Base-by-base conservation (phyloP, 163 green algal species). In the Trebouxia gelatinosa region DNA sequence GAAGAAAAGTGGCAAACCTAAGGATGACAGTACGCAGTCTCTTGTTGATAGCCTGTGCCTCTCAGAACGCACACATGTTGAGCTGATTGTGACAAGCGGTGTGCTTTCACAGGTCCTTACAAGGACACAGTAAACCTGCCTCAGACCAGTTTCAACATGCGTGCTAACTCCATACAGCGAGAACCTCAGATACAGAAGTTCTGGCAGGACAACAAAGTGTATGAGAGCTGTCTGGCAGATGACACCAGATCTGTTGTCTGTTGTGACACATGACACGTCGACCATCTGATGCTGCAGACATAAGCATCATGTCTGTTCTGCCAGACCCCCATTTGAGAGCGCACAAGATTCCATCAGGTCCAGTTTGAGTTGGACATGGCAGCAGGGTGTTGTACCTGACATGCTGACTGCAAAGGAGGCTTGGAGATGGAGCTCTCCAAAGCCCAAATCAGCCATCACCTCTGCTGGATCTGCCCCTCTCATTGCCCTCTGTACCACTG, bases 171-270 rank as follows among this genome's bases (percentile, higher is more conserved):
- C 29, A 84, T 91, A 0, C 85, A 94, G 71, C 87, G 92, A 4
- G 96, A 99, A 89, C 70, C 96, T 1, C 86, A 98, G 82, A 94
- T 99, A 57, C 95, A 99, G 80, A 83, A 86, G 76, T 94, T 86
- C 34, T 99, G 96, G 96, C 78, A 87, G 78, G 85, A 97, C 71
- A 80, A 92, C 19, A 43, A 77, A 0, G 80, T 98, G 0, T 97
- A 98, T 78, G 84, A 72, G 23, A 51, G 96, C 71, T 50, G 70
- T 34, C 86, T 98, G 59, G 67, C 81, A 34, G 71, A 88, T 37
- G 58, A 81, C 13, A 93, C 92, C 80, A 76, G n/a, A n/a, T n/a
- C n/a, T n/a, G n/a, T n/a, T n/a, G n/a, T n/a, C n/a, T n/a, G n/a
- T n/a, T n/a, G n/a, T n/a, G n/a, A n/a, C n/a, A n/a, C n/a, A n/a